Evolutionary conservation across 2,329 filamentous ascomycete species (phyloP).

Genomic region (Nemania serpens): DNA sequence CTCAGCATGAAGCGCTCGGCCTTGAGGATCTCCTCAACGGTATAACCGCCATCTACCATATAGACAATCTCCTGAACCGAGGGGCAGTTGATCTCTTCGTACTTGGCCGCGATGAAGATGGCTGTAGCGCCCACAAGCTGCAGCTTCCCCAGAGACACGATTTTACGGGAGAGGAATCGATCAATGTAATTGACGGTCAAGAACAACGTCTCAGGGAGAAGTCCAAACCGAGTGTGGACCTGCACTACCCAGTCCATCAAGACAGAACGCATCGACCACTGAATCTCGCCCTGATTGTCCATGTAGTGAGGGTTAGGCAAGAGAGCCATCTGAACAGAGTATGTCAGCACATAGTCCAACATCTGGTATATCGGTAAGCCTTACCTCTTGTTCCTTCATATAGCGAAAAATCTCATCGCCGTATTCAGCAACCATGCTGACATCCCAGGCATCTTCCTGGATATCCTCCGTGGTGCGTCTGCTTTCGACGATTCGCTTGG

Average conservation of each 20-base stretch:
- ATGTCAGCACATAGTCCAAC: constrained; percentile 26
- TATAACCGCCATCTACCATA: constrained; percentile 96
- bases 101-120: constrained; percentile 94
- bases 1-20: constrained; percentile 98
- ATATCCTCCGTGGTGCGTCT: constrained; percentile 73
- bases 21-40: constrained; percentile 89
- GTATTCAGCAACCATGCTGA: constrained; percentile 97
- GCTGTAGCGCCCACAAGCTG: constrained; percentile 96
- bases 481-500: constrained; percentile 67
- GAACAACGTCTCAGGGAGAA: constrained; percentile 94
- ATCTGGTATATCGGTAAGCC: constrained; percentile 31
- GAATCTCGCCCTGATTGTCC: constrained; percentile 95
- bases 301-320: constrained; percentile 92
- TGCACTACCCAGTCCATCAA: constrained; percentile 98
- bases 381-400: constrained; percentile 85
- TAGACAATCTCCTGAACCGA: constrained; percentile 95
- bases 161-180: constrained; percentile 91
- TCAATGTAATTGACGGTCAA: constrained; percentile 96
- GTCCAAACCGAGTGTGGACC: constrained; percentile 87
- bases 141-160: constrained; percentile 91
- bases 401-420: constrained; percentile 94
- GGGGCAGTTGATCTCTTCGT: constrained; percentile 98
- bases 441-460: constrained; percentile 89
- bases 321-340: constrained; percentile 66
- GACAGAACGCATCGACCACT: constrained; percentile 98